Conservation (phyloP, 139 green algal species). For the Coccomyxa sp. region DNA sequence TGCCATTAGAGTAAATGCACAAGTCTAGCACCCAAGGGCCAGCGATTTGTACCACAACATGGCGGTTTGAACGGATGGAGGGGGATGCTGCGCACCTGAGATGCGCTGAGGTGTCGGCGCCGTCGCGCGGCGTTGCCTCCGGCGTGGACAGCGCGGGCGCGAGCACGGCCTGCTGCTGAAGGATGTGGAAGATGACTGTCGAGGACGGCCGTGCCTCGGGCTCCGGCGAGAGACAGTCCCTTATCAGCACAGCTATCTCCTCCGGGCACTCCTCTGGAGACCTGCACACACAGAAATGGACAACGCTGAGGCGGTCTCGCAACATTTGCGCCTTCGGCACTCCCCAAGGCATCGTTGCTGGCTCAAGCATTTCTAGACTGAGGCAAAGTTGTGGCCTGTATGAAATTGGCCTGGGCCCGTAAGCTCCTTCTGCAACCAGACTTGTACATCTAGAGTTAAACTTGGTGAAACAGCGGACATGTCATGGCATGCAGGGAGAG, state of each 20-base stretch:
- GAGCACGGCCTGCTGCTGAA: not conserved
- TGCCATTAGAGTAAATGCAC: too few species aligned
- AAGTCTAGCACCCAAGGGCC: too few species aligned
- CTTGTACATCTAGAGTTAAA: too few species aligned
- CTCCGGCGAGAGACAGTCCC: constrained; percentile 9
- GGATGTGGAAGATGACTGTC: not conserved
- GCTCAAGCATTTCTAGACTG: not conserved
- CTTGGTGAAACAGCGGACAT: not conserved
- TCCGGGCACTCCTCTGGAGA: constrained; percentile 8
- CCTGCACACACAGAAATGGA: not conserved
- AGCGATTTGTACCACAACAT: too few species aligned
- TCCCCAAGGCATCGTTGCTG: not conserved
- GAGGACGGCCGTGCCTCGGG: constrained; percentile 1
- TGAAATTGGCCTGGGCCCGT: not conserved
- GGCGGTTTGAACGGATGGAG: too few species aligned
- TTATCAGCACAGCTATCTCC: constrained; percentile 8
- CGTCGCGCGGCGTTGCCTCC: too few species aligned
- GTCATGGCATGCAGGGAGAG: too few species aligned
- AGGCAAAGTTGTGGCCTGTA: not conserved
- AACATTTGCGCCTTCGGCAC: not conserved
- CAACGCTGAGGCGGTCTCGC: not conserved
- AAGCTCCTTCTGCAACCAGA: not conserved
- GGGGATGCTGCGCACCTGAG: too few species aligned
- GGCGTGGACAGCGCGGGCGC: not conserved
- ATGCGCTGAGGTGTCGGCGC: too few species aligned